Evolutionary conservation across 164 flowering plant species (phyloP), one percentile per base, ranked within the genome.

Genomic region (Vitis cinerea): DNA sequence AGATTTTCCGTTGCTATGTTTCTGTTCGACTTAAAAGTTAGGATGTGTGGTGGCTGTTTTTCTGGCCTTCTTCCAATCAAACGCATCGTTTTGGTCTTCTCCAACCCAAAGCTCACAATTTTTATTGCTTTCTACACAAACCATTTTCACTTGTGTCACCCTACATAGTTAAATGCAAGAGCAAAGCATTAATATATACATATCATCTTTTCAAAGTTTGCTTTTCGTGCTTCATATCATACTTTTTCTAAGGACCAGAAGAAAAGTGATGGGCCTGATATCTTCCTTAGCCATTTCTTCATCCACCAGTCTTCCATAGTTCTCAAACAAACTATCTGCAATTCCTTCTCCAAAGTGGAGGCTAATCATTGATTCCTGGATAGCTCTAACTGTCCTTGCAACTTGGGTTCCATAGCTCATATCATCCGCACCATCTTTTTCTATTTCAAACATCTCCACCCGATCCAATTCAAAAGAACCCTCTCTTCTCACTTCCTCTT

Each of bases 311-410:
- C 70, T 75, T 4, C 78, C 90, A 68, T 86, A 94, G 10, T n/a
- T 62, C 7, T 85, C 75, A 78, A 94, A 91, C 70, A 94, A 71
- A n/a, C 30, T 8, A 69, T 94, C 93, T 19, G 87, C 16, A 29
- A 89, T 85, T 49, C 49, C 81, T 54, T 83, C 86, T 4, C 97
- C 96, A 60, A 94, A 94, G 61, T 94, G 97, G 63, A 82, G 77
- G 27, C 66, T 11, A 1, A 94, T 71, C 88, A 88, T 81, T 1
- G 94, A 80, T 70, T 90, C 97, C 66, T 91, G 97, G 59, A 94
- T 83, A 0, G 96, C 90, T 70, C 97, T 85, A 6, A 91, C 88
- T 0, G 93, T 72, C 79, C 13, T 87, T 0, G 97, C 90, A 7
- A 89, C 84, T 0, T 31, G 74, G 17, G 55, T 69, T 11, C 97